Evolutionary conservation across 2,329 filamentous ascomycete species (phyloP), one percentile per base, ranked within the genome.

Genomic region (Torrubiella hemipterigena): DNA sequence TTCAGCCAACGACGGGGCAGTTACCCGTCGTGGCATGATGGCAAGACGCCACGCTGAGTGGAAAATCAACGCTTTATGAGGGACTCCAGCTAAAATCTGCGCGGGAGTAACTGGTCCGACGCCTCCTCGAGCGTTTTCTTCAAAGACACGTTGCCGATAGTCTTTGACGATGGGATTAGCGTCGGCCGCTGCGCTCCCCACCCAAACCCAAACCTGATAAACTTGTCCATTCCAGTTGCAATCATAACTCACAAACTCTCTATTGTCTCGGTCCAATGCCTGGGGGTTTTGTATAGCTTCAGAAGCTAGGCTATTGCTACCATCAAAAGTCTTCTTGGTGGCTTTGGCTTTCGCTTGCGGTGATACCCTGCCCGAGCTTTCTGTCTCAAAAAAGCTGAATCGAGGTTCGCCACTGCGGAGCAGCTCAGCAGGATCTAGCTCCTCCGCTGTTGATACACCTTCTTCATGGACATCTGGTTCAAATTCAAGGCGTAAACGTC

Each of bases 401-500:
- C 43, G 38, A 17, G 30, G 38, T 7, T 59, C 51, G 1, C 53
- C 54, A 10, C 52, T 50, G 16, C 54, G 50, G 28, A 70, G 51
- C 11, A 69, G 48, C 10, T 50, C 51, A 26, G 58, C 56, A 2
- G 61, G 56, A 30, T 67, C 60, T 4, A 62, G 34, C 13, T 55
- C 54, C 9, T 48, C 50, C 3, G 42, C 40, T 3, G 45, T 41
- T 5, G 49, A 49, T 12, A 50, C 47, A 13, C 50, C 43, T 16
- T 59, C 56, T 3, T 59, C 54, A 9, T 49, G 47, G 3, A 54
- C 51, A 29, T 65, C 63, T 0, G 55, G 48, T 17, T 65, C 61
- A 37, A 77, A 65, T 43, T 77, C 72, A 6, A 78, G 50, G 3
- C 61, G 51, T 12, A 78, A 44, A 35, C 64, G 59, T 32, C 63